phyloP scores from a whole-genome alignment of 1,139 yeast species.

The Entelexis sorbosivorans region DNA sequence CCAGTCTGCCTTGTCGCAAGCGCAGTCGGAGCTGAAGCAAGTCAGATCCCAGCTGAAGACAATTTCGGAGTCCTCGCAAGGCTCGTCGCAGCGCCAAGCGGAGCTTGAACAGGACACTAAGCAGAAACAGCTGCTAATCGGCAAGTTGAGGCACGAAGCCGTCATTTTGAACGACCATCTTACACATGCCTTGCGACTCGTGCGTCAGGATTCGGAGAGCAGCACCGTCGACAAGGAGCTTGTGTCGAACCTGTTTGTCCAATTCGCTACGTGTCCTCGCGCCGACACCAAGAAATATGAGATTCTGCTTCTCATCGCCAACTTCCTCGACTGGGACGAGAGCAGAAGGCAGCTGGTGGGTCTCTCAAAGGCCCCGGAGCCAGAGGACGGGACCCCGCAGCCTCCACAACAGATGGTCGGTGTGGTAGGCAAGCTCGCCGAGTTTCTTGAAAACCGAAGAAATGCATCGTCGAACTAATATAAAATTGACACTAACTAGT shows the following conservation, averaged over 20 bases:
- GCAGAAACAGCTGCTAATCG: conserved; percentile 68
- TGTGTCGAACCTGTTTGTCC: conserved; percentile 71
- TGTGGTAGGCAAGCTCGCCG: conserved; percentile 82
- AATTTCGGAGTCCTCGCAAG: conserved; percentile 1
- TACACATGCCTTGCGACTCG: conserved; percentile 74
- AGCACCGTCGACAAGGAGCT: conserved; percentile 79
- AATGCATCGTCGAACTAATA: conserved; percentile 11
- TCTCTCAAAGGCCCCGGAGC: conserved; percentile 27
- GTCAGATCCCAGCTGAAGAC: conserved; percentile 2
- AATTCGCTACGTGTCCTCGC: conserved; percentile 77
- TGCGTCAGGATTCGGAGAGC: conserved; percentile 61
- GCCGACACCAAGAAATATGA: conserved; percentile 93
- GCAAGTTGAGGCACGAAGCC: conserved; percentile 89
- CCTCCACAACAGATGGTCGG: conserved; percentile 40
- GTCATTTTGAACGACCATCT: conserved; percentile 89
- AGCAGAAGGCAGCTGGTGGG: conserved; percentile 77
- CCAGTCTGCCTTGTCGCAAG: background rate
- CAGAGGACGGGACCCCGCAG: conserved; percentile 26
- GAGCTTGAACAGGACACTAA: conserved; percentile 44
- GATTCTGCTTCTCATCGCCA: conserved; percentile 72
- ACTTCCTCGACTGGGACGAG: conserved; percentile 81
- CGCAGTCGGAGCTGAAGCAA: conserved; percentile 4
- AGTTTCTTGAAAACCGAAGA: conserved; percentile 64
- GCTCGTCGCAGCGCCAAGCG: conserved; percentile 23
- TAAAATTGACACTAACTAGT: conserved; percentile 11